Base-by-base conservation (phyloP, 768 basidiomycete species). In the Tulasnella sp. region DNA sequence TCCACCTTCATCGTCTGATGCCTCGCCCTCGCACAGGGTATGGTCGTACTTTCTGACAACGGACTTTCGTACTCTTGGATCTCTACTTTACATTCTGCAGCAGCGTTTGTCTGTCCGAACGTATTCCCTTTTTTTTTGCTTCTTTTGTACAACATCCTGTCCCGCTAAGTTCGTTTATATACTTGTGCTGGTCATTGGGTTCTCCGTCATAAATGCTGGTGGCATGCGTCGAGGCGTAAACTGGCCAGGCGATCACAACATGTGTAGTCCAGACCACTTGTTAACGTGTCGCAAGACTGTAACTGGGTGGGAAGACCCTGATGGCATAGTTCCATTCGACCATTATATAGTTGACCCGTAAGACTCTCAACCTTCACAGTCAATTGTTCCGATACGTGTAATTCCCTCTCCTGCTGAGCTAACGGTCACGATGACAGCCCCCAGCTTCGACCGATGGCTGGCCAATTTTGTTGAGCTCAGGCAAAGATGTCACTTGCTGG, bases 381-480 rank as follows among this genome's bases (percentile, higher is more conserved):
- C 31, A 25, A 50, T 50, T 50, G 49, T 30, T 29, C 31, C 49
- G n/a, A n/a, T 50, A n/a, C n/a, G 49, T 50, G 31, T 50, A 29
- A 17, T 25, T 30, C 24, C 31, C 21, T 50, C 24, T 50, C 49
- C 31, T 50, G 22, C 49, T 50, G n/a, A n/a, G n/a, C n/a, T n/a
- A n/a, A n/a, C 49, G 49, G 31, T 29, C 11, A 15, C 49, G 49
- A 50, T 17, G 27, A 17, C n/a, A 7, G 24, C 27, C 27, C 9
- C 24, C 31, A 50, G 27, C 30, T 50, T 50, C 31, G 15, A 22
- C n/a, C n/a, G n/a, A 30, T 30, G 49, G 15, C 21, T 25, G 49
- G 31, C 49, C 31, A 50, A 29, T 25, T 30, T n/a, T 50, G 27
- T 50, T 50, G 49, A 50, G 31, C 31, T 30, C 27, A 50, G 49